Base-by-base conservation (phyloP, 805 yeast genomes). In the Metschnikowia gruessii region DNA sequence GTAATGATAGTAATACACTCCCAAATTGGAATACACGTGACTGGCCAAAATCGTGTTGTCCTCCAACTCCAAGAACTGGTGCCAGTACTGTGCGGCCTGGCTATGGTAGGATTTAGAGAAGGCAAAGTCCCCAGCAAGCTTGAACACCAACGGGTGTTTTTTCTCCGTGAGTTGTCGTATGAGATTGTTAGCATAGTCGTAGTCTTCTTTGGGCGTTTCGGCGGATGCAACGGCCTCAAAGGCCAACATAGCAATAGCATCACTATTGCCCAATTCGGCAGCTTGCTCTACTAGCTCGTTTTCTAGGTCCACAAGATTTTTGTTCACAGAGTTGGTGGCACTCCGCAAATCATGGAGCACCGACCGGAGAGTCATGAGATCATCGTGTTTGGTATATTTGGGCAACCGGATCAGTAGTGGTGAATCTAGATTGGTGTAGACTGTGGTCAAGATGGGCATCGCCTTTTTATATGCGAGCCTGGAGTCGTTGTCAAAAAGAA, bases 251-350 rank as follows among this genome's bases (percentile, higher is more conserved):
- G 92, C 72, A 18, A 90, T 79, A 0, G 97, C 96, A 63, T 89
- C 88, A 52, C 81, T 78, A 56, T 85, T 81, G 0, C 97, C 96
- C 57, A 80, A 57, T 57, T 87, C 95, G 0, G 96, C 96, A 12
- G 96, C 88, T 42, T 76, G 76, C 49, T 89, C 95, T n/a, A 90
- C 76, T 17, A 91, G 63, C 52, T 80, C 82, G 52, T 82, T 79
- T 59, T 90, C 96, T 30, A 88, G 66, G 12, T 69, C 77, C 4
- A 85, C 68, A 17, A 85, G 65, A 50, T 81, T 68, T 42, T 60
- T 75, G 55, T 85, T 82, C 2, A 78, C 70, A 0, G 83, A 70
- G 48, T 83, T 82, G 1, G 91, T 80, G 29, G 77, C 74, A 5
- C 66, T 69, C 36, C 96, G 64, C 42, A 85, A 71, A 43, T 78